Base-by-base conservation (phyloP, 768 basidiomycete genomes). In the Hydnomerulius pinastri region DNA sequence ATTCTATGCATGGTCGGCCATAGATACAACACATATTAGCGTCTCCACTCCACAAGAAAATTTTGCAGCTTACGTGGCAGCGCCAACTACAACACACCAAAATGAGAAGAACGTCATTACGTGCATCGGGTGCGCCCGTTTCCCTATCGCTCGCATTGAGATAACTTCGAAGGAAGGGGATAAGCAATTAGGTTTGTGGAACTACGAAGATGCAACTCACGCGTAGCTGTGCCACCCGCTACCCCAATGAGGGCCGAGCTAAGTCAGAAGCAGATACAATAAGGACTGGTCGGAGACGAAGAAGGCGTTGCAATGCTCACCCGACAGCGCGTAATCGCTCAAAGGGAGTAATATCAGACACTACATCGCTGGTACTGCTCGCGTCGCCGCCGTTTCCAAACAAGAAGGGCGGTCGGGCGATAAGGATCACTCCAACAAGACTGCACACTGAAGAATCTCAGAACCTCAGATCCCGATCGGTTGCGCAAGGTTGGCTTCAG, bases 391-490 rank as follows among this genome's bases (percentile, higher is more conserved):
- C 42, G 47, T 53, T 48, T 3, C 85, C 86, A 57, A 97, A 95
- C 6, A 97, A 57, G 44, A 83, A 82, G 1, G 77, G 70, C 0
- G 93, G 93, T 29, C 90, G 76, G 10, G 92, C 89, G 43, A 97
- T 91, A 7, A 93, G 73, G 12, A 94, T 65, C 8, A 92, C 90
- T 0, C 92, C 93, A 8, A 79, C 36, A 27, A 95, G 74, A 65
- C 89, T 86, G 40, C 78, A 75, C 7, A 86, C 81, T 80, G 58
- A 17, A 38, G 18, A 43, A 33, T 44, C n/a, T n/a, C n/a, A n/a
- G n/a, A n/a, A n/a, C n/a, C n/a, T n/a, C n/a, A n/a, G n/a, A n/a
- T n/a, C n/a, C n/a, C n/a, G n/a, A n/a, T n/a, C n/a, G n/a, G n/a
- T n/a, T n/a, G n/a, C n/a, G n/a, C n/a, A n/a, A n/a, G n/a, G n/a